Evolutionary conservation across 495 filamentous ascomycete species (phyloP).

Genomic region (Xylaria grammica): DNA sequence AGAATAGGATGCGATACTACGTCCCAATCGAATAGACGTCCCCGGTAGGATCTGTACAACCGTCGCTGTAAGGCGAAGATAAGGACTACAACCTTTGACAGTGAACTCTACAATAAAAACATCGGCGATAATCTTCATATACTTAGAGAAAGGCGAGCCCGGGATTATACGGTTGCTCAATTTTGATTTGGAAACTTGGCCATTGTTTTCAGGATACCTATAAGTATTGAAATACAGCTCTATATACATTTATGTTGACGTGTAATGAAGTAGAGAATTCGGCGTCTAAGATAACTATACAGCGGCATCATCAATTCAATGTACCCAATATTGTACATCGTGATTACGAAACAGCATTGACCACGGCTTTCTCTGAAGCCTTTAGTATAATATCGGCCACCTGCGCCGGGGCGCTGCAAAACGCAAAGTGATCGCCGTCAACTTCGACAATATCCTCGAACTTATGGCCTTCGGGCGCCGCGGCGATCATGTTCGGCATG

Average conservation of each 20-base stretch:
- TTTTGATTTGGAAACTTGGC: too few relatives aligned
- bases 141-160: too few relatives aligned
- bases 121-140: too few relatives aligned
- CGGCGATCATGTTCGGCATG: constrained; percentile 20
- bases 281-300: background rate
- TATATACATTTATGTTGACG: background rate
- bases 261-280: constrained; percentile 1
- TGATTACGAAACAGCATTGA: background rate
- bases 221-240: background rate
- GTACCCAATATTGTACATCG: background rate
- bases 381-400: constrained; percentile 15
- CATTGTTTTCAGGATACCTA: background rate
- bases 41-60: too few relatives aligned
- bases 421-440: constrained; percentile 17
- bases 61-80: too few relatives aligned
- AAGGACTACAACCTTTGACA: too few relatives aligned
- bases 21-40: too few relatives aligned
- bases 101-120: background rate
- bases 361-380: constrained; percentile 1
- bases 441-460: constrained; percentile 18
- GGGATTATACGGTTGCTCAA: background rate
- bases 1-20: too few relatives aligned
- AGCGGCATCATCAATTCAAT: background rate
- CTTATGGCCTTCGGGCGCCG: constrained; percentile 13
- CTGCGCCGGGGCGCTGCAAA: constrained; percentile 7